Conservation (phyloP, 345 rosid species). For the Erysimum cheiranthoides region DNA sequence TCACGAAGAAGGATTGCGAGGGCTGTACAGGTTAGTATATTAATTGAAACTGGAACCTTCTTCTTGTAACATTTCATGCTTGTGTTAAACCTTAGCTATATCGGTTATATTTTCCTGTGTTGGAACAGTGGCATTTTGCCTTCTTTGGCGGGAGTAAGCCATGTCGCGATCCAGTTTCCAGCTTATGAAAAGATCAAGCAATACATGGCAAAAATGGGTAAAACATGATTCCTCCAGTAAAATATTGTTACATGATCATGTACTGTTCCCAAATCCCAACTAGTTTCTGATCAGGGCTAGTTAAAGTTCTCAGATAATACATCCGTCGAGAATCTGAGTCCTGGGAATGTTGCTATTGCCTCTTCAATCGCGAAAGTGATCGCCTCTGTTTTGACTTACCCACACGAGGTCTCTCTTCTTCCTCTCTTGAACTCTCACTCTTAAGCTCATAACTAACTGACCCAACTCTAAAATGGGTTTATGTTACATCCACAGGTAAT, state of each 20-base stretch:
- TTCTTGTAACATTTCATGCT: constrained; percentile 2
- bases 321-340: constrained; percentile 60
- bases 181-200: constrained; percentile 89
- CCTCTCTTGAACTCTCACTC: constrained; percentile 17
- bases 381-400: constrained; percentile 88
- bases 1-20: constrained; percentile 86
- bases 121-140: constrained; percentile 91
- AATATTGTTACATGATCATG: constrained; percentile 19
- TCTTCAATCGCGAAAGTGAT: constrained; percentile 78
- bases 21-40: constrained; percentile 80
- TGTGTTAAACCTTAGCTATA: too few relatives aligned
- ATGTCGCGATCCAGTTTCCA: constrained; percentile 97
- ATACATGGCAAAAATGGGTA: constrained; percentile 79
- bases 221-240: constrained; percentile 14
- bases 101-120: constrained; percentile 31
- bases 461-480: not conserved
- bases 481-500: constrained; percentile 61
- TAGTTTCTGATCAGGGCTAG: constrained; percentile 43
- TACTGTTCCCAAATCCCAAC: not conserved
- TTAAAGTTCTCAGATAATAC: constrained; percentile 62
- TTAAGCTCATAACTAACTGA: constrained; percentile 9
- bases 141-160: constrained; percentile 90
- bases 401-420: constrained; percentile 76
- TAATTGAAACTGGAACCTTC: not conserved
- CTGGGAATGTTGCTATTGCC: constrained; percentile 75